Evolutionary conservation across 2,329 filamentous ascomycete genomes (phyloP), one percentile per base, ranked within the genome.

Genomic region (Colletotrichum lentis): DNA sequence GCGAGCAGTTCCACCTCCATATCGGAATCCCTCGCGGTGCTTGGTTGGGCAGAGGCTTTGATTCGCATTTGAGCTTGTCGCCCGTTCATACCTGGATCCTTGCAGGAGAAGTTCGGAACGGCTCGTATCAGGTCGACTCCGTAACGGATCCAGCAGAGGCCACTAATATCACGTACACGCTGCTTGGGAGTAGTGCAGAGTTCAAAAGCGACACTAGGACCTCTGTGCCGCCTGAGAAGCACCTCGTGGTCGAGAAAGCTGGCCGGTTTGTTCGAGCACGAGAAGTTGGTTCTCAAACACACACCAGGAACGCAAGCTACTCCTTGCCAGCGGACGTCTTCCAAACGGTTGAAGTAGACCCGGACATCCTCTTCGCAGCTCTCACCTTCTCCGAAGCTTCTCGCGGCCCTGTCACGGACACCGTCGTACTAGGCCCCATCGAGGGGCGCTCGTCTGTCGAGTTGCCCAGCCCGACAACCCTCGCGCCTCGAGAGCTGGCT

Each of bases 51-150:
- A 70, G 75, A 16, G 67, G 69, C 8, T 31, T n/a, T 20, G n/a
- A 10, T 5, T 69, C 79, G 22, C 77, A 77, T 62, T 75, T 75
- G 8, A 77, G 79, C 63, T 76, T 79, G 56, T 61, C 74, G 2
- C 75, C 73, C 63, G 76, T 70, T 0, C 76, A 78, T 62, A 77
- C 75, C 59, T 80, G 77, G 76, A 71, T 78, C 11, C 66, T 80
- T 16, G 74, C 75, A 4, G 78, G 78, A 12, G 67, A 76, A 63
- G 76, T 73, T 4, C 72, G 24, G 12, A 75, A 79, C 64, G 70
- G 73, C 50, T 63, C 61, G 16, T 78, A 75, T 62, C 47, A 73
- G 3, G 73, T 73, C 3, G 64, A 73, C 43, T 55, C 67, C 1
- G 71, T 66, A 31, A 49, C 64, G 8, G 60, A 71, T 8, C 16